phyloP scores from a whole-genome alignment of 768 basidiomycete genomes.

The Suillus decipiens region DNA sequence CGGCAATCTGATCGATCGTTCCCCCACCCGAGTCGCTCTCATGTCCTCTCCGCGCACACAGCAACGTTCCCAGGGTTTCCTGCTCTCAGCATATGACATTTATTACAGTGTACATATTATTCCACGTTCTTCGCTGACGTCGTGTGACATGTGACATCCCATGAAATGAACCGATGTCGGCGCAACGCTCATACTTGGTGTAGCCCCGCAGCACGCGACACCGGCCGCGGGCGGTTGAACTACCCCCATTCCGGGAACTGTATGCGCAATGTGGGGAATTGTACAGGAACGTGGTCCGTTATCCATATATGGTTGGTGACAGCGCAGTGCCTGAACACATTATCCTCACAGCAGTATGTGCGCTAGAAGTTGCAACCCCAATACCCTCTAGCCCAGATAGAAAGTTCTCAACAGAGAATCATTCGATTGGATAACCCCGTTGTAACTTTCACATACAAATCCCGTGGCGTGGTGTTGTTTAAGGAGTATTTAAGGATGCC shows the following conservation, averaged over 20 bases:
- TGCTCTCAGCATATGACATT: slow-evolving; percentile 3
- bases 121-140: slow-evolving; percentile 8
- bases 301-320: slow-evolving; percentile 25
- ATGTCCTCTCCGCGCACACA: background rate
- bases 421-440: slow-evolving; percentile 8
- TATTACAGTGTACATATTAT: background rate
- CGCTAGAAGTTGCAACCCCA: slow-evolving; percentile 14
- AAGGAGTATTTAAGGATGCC: slow-evolving; percentile 18
- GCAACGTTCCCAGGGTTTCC: background rate
- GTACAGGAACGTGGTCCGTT: slow-evolving; percentile 21
- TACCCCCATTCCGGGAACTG: background rate
- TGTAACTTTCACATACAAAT: slow-evolving; percentile 16
- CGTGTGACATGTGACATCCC: background rate
- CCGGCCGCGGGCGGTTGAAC: background rate
- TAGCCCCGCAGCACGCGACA: background rate
- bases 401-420: slow-evolving; percentile 16
- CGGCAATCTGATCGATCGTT: slow-evolving; percentile 1
- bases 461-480: slow-evolving; percentile 19
- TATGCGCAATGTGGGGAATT: slow-evolving; percentile 10
- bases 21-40: background rate
- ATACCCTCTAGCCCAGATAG: slow-evolving; percentile 16
- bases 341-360: slow-evolving; percentile 13
- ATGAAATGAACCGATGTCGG: slow-evolving; percentile 2
- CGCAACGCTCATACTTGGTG: background rate
- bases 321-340: slow-evolving; percentile 22